Percentiles rank a stretch among this genome's conserved stretches.
Evolutionary conservation across 768 basidiomycete species (phyloP).

Genomic region (Termitomyces sp.): DNA sequence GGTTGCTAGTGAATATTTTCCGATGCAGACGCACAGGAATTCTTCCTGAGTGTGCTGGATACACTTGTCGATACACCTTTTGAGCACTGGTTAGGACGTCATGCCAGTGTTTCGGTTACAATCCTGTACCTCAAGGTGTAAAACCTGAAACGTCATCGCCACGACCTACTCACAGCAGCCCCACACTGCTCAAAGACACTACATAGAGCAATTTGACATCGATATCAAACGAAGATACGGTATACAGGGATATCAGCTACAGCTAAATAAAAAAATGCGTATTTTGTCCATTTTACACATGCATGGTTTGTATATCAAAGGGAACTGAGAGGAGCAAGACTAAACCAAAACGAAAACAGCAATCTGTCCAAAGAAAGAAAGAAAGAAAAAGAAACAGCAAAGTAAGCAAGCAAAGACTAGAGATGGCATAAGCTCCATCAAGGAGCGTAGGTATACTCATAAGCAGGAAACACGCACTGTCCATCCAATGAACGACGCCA

Average conservation of each 20-base stretch:
- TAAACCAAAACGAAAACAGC: no score
- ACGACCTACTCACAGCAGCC: background rate
- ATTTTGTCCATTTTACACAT: background rate
- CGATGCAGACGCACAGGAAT: no score
- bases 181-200: background rate
- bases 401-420: background rate
- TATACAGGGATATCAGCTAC: background rate
- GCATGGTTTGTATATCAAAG: background rate
- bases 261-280: background rate
- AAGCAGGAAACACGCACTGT: background rate
- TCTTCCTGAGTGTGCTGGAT: no score
- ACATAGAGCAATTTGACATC: background rate
- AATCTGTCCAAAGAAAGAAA: background rate
- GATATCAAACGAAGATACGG: background rate
- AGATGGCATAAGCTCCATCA: background rate
- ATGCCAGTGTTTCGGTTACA: no score
- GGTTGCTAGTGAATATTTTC: no score
- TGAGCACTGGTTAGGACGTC: no score
- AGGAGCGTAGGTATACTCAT: background rate
- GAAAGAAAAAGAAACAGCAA: background rate
- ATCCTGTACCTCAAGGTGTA: no score
- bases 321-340: background rate
- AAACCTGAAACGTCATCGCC: no score
- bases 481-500: background rate
- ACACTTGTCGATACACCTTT: no score